Conservation (phyloP, 2,329 filamentous ascomycete genomes). For the Xylariaceae sp. region DNA sequence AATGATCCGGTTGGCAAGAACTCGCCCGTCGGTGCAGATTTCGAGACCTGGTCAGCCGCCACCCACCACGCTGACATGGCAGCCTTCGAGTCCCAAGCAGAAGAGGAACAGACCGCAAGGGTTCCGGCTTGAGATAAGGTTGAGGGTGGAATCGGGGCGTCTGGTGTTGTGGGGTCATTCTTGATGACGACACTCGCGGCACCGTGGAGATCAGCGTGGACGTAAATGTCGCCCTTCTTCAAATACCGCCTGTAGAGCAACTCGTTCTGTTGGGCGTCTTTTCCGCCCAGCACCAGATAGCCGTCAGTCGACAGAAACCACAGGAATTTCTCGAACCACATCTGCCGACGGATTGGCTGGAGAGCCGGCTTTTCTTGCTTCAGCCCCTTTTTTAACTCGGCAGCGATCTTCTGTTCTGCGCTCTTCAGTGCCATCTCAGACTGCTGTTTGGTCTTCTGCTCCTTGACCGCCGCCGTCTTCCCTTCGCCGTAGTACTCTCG, state of each 20-base stretch:
- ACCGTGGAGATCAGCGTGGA: conserved; percentile 83
- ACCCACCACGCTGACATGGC: conserved; percentile 98
- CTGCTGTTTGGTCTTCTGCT: conserved; percentile 78
- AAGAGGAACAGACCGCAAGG: conserved; percentile 76
- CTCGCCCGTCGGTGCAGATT: conserved; percentile 73
- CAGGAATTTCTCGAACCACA: conserved; percentile 97
- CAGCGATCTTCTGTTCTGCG: conserved; percentile 79
- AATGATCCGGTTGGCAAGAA: conserved; percentile 76
- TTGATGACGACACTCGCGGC: conserved; percentile 85
- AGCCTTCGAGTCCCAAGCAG: conserved; percentile 93
- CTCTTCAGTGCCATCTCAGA: conserved; percentile 80
- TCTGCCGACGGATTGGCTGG: conserved; percentile 71
- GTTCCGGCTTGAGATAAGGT: conserved; percentile 88
- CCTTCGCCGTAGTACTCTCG: conserved; percentile 88
- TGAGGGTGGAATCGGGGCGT: conserved; percentile 84
- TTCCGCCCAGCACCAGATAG: conserved; percentile 84
- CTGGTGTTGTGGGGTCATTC: conserved; percentile 70
- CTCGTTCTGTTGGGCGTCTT: conserved; percentile 85
- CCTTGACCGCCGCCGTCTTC: conserved; percentile 75
- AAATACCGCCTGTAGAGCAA: conserved; percentile 84
- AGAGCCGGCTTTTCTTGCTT: conserved; percentile 89
- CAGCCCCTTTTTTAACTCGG: conserved; percentile 78
- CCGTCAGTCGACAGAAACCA: conserved; percentile 96
- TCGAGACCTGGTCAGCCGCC: conserved; percentile 81
- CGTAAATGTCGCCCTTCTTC: conserved; percentile 83